A percentile compares a stretch with the other conserved stretches of the same genome.
Conservation (phyloP, 2,329 filamentous ascomycete genomes). For the Stylonectria norvegica region DNA sequence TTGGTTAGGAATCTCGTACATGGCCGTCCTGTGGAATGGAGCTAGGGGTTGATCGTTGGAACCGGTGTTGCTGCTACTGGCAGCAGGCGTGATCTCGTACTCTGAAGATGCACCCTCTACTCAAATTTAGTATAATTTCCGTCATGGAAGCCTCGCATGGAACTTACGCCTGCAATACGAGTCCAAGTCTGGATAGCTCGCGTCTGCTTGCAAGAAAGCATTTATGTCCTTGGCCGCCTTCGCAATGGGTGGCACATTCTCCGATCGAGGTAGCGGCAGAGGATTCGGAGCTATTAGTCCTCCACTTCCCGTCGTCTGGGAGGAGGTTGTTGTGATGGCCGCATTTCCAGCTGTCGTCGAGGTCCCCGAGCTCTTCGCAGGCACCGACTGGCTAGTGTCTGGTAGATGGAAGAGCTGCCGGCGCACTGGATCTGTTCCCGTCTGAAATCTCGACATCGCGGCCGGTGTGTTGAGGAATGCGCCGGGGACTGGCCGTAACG, state of each 20-base stretch:
- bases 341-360: slow-evolving; percentile 18
- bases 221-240: slow-evolving; percentile 84
- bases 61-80: no score
- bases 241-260: slow-evolving; percentile 63
- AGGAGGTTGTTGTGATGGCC: slow-evolving; percentile 21
- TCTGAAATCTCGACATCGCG: slow-evolving; percentile 46
- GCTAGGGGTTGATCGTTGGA: slow-evolving; percentile 78
- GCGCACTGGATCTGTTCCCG: slow-evolving; percentile 44
- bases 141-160: not conserved
- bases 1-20: slow-evolving; percentile 85
- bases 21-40: slow-evolving; percentile 83
- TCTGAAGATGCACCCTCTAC: slow-evolving; percentile 86
- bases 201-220: slow-evolving; percentile 69
- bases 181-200: slow-evolving; percentile 83
- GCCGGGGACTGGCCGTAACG: slow-evolving; percentile 70
- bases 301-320: slow-evolving; percentile 22
- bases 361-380: slow-evolving; percentile 16
- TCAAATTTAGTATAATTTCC: slow-evolving; percentile 23
- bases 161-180: slow-evolving; percentile 81
- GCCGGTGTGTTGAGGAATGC: slow-evolving; percentile 75
- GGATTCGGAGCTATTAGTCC: slow-evolving; percentile 31
- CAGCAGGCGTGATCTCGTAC: slow-evolving; percentile 82
- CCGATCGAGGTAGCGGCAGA: slow-evolving; percentile 43
- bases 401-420: slow-evolving; percentile 48
- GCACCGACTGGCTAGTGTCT: slow-evolving; percentile 22